Conservation (phyloP, 2,329 filamentous ascomycete species). For the Apiospora kogelbergensis region DNA sequence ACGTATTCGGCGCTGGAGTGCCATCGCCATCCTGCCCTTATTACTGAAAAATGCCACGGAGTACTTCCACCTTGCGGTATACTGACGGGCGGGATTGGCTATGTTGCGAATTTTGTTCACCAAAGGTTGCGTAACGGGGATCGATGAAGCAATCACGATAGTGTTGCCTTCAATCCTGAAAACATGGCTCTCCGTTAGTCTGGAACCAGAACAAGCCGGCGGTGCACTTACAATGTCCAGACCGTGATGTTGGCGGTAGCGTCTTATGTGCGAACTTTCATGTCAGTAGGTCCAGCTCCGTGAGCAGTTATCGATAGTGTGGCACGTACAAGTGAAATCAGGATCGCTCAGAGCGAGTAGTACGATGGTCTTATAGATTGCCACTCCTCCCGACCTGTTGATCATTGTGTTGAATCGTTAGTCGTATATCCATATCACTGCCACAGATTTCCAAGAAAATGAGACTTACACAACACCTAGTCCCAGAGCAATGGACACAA, state of each 20-base stretch:
- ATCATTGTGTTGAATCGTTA: neutral
- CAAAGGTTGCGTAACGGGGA: neutral
- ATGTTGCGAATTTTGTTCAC: neutral
- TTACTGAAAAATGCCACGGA: neutral
- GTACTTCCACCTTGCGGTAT: neutral
- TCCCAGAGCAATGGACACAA: neutral
- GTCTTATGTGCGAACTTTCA: neutral
- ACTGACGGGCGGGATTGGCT: no score
- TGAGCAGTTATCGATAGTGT: neutral
- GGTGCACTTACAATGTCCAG: neutral
- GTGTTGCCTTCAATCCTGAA: neutral
- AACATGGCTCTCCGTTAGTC: neutral
- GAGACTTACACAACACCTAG: neutral
- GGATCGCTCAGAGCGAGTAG: neutral
- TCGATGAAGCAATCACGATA: conserved; percentile 3
- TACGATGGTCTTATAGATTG: neutral
- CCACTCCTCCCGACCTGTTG: neutral
- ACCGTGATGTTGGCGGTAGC: neutral
- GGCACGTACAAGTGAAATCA: conserved; percentile 1
- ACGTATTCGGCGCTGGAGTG: neutral
- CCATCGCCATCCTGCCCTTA: neutral
- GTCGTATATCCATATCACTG: neutral
- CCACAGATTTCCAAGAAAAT: neutral
- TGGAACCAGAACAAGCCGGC: fast-evolving
- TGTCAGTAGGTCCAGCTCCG: neutral